Evolutionary conservation across 2,329 filamentous ascomycete species (phyloP), one percentile per base, ranked within the genome.

Genomic region (Microdochium trichocladiopsis): DNA sequence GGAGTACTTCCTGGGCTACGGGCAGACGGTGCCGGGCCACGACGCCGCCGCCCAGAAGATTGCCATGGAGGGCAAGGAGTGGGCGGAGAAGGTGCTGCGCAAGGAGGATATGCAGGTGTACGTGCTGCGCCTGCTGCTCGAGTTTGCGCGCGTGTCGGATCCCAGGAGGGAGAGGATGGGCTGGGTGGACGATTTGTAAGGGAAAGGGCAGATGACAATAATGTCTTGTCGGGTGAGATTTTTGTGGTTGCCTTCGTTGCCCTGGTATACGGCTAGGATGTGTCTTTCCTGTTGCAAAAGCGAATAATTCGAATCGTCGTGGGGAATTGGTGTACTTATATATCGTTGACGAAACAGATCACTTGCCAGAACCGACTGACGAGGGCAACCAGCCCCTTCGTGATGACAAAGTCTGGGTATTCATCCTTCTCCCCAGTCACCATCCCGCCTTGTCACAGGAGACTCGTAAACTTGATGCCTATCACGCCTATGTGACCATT

Each of bases 81-180:
- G 87, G 87, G 84, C 86, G 0, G 79, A 83, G 55, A 79, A 71
- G 61, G 87, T 87, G 8, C 69, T 90, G 24, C 72, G 88, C 53
- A 79, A 76, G 58, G 86, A 89, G 60, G 87, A 90, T 61, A 89
- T 90, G 85, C 77, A 83, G 61, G 74, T 90, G 9, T 91, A 91
- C 63, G 76, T 83, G 9, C 71, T 85, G 51, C 71, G 87, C 45
- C 61, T 91, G 57, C 66, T 87, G 51, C 69, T 86, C 28, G 84
- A 87, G 67, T 86, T 86, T 56, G 83, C 75, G 5, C 70, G 82
- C 18, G 61, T 85, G 12, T 67, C 70, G 37, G 78, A 80, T 51
- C 77, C 79, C 37, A 62, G 71, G 50, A 65, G 80, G 50, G 76
- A 79, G 55, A 66, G 58, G 25, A 71, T 83, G 74, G 80, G 79